Conservation (phyloP, 768 basidiomycete species). For the Russula olivacea region DNA sequence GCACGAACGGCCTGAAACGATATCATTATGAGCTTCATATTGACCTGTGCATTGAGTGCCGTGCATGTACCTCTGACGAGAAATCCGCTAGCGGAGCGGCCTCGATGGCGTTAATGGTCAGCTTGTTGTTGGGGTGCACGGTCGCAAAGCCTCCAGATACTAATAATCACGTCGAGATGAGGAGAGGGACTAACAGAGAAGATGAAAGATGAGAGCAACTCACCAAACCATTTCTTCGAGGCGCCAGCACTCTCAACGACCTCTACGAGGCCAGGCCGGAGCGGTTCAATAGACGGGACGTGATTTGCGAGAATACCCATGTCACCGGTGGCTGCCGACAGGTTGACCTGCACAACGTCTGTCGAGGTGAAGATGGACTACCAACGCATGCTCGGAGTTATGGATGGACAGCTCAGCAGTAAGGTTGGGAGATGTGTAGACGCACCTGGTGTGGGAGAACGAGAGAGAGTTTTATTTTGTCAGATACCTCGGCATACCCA, state of each 20-base stretch:
- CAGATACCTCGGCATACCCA: constrained; percentile 87
- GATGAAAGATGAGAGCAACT: constrained; percentile 31
- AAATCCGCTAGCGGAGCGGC: constrained; percentile 89
- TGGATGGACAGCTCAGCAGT: constrained; percentile 12
- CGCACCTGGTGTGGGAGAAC: constrained; percentile 92
- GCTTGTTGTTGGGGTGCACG: constrained; percentile 92
- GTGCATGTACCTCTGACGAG: constrained; percentile 69
- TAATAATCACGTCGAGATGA: constrained; percentile 31
- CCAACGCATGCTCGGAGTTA: constrained; percentile 6
- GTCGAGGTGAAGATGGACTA: constrained; percentile 87
- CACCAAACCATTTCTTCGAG: constrained; percentile 97
- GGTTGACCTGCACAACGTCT: constrained; percentile 94
- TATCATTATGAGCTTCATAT: background rate
- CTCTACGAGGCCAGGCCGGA: constrained; percentile 92
- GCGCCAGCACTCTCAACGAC: constrained; percentile 75
- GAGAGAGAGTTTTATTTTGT: constrained; percentile 89
- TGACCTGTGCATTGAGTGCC: background rate
- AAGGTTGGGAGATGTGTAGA: background rate
- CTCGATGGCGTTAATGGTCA: constrained; percentile 97
- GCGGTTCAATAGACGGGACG: constrained; percentile 92
- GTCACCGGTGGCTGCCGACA: constrained; percentile 90
- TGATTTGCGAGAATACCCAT: constrained; percentile 99
- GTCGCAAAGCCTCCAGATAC: constrained; percentile 97
- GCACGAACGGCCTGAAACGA: constrained; percentile 71
- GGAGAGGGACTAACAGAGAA: background rate